Evolutionary conservation across 2,329 filamentous ascomycete species (phyloP), one percentile per base, ranked within the genome.

Genomic region (Fusarium sp.): DNA sequence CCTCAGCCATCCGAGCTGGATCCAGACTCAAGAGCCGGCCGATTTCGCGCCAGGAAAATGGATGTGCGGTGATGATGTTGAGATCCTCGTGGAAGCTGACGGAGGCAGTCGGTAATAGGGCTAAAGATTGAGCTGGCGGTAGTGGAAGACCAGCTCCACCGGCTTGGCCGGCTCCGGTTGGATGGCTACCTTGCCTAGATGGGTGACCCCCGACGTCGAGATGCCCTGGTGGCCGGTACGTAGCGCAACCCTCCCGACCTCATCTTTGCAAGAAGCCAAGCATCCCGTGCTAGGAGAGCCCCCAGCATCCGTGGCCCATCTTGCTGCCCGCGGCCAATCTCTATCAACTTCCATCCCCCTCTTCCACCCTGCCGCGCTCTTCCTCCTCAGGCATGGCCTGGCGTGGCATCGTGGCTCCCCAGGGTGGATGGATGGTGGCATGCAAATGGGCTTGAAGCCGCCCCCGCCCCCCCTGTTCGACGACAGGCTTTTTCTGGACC

Each of bases 91-190:
- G 70, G 55, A 70, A 70, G 72, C 70, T 75, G 72, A 72, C 63
- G 68, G 65, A 64, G 65, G 65, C 68, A 73, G 59, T 72, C 66
- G 70, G 73, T 60, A 75, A 68, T 75, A 75, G 73, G 73, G 73
- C 73, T 75, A 75, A 74, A 53, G 66, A 68, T 71, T 74, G 65
- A 73, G 68, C 68, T 72, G 73, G 72, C 68, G 23, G 66, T 71
- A 66, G 57, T 47, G 43, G 55, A 68, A 50, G 47, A 41, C 51
- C 53, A 72, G 68, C 73, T 74, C 73, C 73, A 75, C 73, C 61
- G 71, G 68, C 69, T 41, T 68, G 62, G 67, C 71, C 65, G 65
- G 73, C 65, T 62, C 58, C 63, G 63, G 66, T 72, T 71, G 71
- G 68, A 73, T 74, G 68, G 37, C 15, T 18, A 9, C 8, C 8